These are phyloP conservation scores for Hypoxylon sp. DNA, from an alignment of 2,329 filamentous ascomycete genomes.

Conservation along the genomic window DNA sequence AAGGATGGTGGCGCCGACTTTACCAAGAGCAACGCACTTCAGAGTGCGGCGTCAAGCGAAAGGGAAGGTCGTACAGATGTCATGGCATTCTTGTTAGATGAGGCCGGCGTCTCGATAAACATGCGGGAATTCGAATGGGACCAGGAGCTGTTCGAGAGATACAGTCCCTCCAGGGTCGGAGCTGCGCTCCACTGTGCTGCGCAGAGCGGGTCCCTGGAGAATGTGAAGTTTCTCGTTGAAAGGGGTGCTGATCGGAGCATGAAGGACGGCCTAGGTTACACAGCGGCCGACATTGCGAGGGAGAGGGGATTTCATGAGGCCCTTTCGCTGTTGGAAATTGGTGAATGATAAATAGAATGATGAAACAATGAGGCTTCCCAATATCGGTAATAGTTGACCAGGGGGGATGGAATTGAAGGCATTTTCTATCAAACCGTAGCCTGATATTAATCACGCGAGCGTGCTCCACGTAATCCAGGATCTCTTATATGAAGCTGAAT, in stretches of 20 bases:
- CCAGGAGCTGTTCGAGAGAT: not conserved
- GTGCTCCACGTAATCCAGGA: too few relatives aligned
- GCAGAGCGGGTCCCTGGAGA: not conserved
- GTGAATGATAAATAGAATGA: not conserved
- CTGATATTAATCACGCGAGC: too few relatives aligned
- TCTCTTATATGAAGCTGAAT: too few relatives aligned
- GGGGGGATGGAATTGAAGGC: too few relatives aligned
- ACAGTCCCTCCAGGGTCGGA: not conserved
- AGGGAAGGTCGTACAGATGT: not conserved
- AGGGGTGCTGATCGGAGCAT: constrained; percentile 4
- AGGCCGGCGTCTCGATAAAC: constrained; percentile 2
- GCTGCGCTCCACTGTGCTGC: constrained; percentile 1
- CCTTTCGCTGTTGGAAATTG: not conserved
- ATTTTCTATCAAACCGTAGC: not conserved
- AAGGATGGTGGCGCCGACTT: constrained; percentile 11
- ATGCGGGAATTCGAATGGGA: constrained; percentile 3
- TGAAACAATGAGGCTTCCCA: not conserved
- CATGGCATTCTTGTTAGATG: constrained; percentile 8
- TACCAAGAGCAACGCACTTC: constrained; percentile 11
- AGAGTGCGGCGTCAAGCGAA: not conserved
- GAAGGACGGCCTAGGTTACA: not conserved
- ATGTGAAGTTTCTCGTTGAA: constrained; percentile 3
- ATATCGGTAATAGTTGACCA: not conserved
- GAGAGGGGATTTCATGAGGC: not conserved
- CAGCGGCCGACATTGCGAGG: constrained; percentile 3